These are phyloP conservation scores for Byssoonygena ceratinophila DNA, from an alignment of 2,329 filamentous ascomycete genomes.

Conservation along the genomic window DNA sequence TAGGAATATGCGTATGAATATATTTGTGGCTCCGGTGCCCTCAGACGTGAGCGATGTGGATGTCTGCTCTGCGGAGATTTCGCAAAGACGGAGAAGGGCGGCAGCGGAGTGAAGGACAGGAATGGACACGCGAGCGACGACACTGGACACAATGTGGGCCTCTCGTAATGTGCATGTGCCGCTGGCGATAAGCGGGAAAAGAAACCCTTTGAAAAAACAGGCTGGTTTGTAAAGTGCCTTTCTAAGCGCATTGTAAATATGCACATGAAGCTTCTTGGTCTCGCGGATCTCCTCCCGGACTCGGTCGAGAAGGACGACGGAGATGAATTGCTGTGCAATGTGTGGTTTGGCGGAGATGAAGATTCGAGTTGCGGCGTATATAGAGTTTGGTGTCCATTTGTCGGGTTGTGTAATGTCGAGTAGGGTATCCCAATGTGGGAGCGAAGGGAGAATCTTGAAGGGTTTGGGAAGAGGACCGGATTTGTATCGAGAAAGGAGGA, in stretches of 20 bases:
- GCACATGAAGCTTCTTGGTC: constrained; percentile 87
- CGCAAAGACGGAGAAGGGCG: constrained; percentile 81
- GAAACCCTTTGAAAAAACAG: constrained; percentile 91
- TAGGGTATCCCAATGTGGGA: constrained; percentile 85
- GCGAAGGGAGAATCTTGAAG: constrained; percentile 89
- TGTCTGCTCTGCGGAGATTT: constrained; percentile 86
- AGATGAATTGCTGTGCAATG: constrained; percentile 73
- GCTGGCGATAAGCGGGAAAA: constrained; percentile 77
- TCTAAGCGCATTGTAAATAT: constrained; percentile 88
- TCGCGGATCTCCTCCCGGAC: constrained; percentile 93
- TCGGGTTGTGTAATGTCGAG: constrained; percentile 76
- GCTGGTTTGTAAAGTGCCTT: constrained; percentile 88
- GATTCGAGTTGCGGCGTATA: constrained; percentile 81
- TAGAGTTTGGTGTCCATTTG: constrained; percentile 64
- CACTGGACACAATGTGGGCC: constrained; percentile 80
- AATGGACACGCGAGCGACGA: constrained; percentile 72
- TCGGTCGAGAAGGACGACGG: constrained; percentile 73
- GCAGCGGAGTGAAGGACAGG: constrained; percentile 88
- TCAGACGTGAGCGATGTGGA: constrained; percentile 59
- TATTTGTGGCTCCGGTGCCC: constrained; percentile 81
- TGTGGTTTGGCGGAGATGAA: constrained; percentile 77
- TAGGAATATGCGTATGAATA: constrained; percentile 84
- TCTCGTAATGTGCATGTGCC: constrained; percentile 87
- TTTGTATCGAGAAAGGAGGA: constrained; percentile 85
- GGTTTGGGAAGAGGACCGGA: constrained; percentile 94